These are phyloP conservation scores for Serendipita sp. DNA, from an alignment of 768 basidiomycete genomes.

Conservation along the genomic window DNA sequence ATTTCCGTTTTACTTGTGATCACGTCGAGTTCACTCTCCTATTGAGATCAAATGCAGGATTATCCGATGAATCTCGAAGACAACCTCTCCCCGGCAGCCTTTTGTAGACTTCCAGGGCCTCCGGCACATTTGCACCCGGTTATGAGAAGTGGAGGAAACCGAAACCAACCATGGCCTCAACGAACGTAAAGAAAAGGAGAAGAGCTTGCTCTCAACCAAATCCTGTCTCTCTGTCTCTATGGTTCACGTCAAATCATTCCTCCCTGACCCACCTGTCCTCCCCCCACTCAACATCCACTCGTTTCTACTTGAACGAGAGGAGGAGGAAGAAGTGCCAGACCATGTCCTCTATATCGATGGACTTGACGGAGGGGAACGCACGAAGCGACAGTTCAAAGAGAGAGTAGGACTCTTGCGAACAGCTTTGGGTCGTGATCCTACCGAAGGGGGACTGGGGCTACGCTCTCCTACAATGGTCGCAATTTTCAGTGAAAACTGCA, in stretches of 20 bases:
- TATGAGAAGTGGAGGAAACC: too few species aligned
- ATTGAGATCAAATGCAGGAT: too few species aligned
- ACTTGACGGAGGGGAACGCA: constrained; percentile 30
- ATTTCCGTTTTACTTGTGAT: too few species aligned
- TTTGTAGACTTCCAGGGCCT: too few species aligned
- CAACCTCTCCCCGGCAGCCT: too few species aligned
- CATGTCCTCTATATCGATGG: constrained; percentile 42
- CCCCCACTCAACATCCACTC: constrained; percentile 42
- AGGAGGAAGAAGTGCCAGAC: constrained; percentile 31
- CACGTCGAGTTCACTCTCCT: too few species aligned
- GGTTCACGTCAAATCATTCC: constrained; percentile 43
- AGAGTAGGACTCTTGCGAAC: constrained; percentile 41
- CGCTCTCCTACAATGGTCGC: constrained; percentile 40
- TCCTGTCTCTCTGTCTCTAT: background rate
- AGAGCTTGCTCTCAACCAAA: too few species aligned
- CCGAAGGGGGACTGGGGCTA: constrained; percentile 43
- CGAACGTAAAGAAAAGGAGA: too few species aligned
- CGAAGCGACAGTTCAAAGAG: constrained; percentile 34
- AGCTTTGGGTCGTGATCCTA: constrained; percentile 29
- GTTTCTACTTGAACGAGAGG: constrained; percentile 28
- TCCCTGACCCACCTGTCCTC: constrained; percentile 33
- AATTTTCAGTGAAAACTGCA: constrained; percentile 51
- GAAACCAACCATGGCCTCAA: too few species aligned
- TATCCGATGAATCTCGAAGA: too few species aligned
- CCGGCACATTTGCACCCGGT: too few species aligned